Conservation (phyloP, 306 rosid species). For the Trifolium fragiferum region DNA sequence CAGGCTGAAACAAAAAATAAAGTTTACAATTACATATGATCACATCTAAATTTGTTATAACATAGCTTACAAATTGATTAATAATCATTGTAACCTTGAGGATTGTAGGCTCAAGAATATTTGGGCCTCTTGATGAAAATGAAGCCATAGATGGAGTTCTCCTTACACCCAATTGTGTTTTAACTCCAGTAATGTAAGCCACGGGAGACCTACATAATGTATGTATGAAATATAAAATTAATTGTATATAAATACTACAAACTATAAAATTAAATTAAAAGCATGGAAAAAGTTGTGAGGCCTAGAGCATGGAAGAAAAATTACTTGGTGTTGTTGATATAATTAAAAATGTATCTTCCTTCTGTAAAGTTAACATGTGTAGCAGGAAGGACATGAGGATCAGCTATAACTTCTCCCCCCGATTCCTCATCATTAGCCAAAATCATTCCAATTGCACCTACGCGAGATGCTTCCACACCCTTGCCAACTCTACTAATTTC, state of each 20-base stretch:
- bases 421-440: constrained; percentile 34
- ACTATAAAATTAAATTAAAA: not conserved
- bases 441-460: constrained; percentile 76
- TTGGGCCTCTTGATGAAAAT: constrained; percentile 89
- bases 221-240: not conserved
- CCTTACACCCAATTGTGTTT: constrained; percentile 45
- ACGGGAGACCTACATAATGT: constrained; percentile 49
- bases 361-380: constrained; percentile 47
- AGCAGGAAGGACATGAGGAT: constrained; percentile 61
- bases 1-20: constrained; percentile 43
- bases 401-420: constrained; percentile 35
- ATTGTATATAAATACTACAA: not conserved
- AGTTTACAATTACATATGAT: not conserved
- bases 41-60: not conserved
- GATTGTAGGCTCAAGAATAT: constrained; percentile 40
- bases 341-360: constrained; percentile 44
- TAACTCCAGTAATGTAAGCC: constrained; percentile 53
- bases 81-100: constrained; percentile 58
- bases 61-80: not conserved
- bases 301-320: not conserved
- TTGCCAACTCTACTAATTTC: constrained; percentile 32
- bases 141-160: constrained; percentile 64
- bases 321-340: constrained; percentile 63
- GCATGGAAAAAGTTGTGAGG: not conserved
- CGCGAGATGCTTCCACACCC: constrained; percentile 47